Evolutionary conservation across 73 alveolate genomes (phyloP).

Genomic region (Symbiodinium pilosum): DNA sequence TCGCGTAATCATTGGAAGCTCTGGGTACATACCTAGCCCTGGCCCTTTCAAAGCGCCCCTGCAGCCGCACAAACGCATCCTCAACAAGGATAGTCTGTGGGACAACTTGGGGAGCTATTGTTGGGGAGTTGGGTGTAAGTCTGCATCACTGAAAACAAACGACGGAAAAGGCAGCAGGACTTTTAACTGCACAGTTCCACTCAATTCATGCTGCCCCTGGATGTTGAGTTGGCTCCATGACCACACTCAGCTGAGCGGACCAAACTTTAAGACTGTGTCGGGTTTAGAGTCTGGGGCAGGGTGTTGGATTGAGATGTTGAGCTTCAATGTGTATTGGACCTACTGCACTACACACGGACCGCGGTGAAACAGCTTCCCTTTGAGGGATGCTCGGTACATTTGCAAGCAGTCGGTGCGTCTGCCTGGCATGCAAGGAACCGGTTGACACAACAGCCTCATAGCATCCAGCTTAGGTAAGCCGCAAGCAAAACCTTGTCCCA

Average conservation of each 20-base stretch:
- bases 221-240: not conserved
- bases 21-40: too few relatives aligned
- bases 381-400: not conserved
- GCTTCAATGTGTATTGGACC: not conserved
- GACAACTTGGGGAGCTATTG: too few relatives aligned
- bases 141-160: too few relatives aligned
- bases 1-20: too few relatives aligned
- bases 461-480: too few relatives aligned
- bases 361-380: conserved; percentile 1
- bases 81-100: too few relatives aligned
- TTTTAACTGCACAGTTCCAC: not conserved
- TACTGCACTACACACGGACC: not conserved
- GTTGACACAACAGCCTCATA: not conserved
- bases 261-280: not conserved
- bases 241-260: not conserved
- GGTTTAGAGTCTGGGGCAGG: not conserved
- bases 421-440: not conserved
- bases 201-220: not conserved
- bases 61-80: too few relatives aligned
- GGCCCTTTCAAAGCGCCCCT: too few relatives aligned
- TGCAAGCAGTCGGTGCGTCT: not conserved
- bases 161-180: not conserved
- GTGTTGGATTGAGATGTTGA: too few relatives aligned
- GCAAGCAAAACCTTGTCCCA: too few relatives aligned
- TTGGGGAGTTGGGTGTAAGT: too few relatives aligned